Conservation (phyloP, 345 rosid species). For the Syzygium grande region DNA sequence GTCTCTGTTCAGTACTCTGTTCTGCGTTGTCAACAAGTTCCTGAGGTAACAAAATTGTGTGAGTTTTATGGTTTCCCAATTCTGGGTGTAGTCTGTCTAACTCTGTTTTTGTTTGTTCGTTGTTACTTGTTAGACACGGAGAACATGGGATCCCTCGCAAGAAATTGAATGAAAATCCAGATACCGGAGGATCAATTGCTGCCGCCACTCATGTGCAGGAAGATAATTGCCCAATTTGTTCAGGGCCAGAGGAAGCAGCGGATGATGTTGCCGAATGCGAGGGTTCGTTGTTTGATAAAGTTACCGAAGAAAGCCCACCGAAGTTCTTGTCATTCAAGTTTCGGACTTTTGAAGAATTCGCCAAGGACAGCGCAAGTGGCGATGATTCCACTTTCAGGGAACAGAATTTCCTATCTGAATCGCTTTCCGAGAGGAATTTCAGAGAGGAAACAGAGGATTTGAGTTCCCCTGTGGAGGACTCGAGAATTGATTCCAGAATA, state of each 20-base stretch:
- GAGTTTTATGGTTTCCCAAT: slow-evolving; percentile 18
- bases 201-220: neutral
- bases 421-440: slow-evolving; percentile 11
- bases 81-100: neutral
- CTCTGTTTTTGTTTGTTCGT: neutral
- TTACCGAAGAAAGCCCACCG: slow-evolving; percentile 26
- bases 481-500: slow-evolving; percentile 8
- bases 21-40: slow-evolving; percentile 16
- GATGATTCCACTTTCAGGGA: neutral
- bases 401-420: slow-evolving; percentile 1
- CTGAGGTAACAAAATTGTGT: slow-evolving; percentile 16
- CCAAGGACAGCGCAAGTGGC: slow-evolving; percentile 10
- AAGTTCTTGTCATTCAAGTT: slow-evolving; percentile 64
- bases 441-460: neutral
- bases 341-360: slow-evolving; percentile 40
- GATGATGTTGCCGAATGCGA: slow-evolving; percentile 1
- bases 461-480: slow-evolving; percentile 30
- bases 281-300: neutral
- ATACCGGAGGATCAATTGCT: neutral
- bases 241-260: slow-evolving; percentile 4
- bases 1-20: slow-evolving; percentile 32
- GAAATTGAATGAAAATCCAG: slow-evolving; percentile 2
- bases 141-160: slow-evolving; percentile 4
- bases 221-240: neutral
- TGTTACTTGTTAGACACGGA: slow-evolving; percentile 15